Base-by-base conservation (phyloP, 1,139 yeast species). In the Blastobotrys apis region DNA sequence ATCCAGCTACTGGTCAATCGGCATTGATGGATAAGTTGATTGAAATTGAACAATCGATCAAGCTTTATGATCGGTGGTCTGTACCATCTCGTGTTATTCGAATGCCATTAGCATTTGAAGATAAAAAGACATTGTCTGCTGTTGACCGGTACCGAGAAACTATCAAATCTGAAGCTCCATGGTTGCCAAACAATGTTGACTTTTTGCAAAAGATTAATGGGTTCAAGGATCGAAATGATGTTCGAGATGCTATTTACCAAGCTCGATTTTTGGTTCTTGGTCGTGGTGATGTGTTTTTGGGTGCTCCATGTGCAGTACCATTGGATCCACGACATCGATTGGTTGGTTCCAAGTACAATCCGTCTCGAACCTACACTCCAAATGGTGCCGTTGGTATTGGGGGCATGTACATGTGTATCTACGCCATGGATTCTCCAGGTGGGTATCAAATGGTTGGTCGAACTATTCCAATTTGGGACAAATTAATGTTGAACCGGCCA, bases 281-380 rank as follows among this genome's bases (percentile, higher is more conserved):
- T 44, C 78, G 90, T 50, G 98, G 98, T 60, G 98, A 92, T 67
- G 98, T 92, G 32, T 92, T 88, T 70, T 74, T 92, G 56, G 97
- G 97, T 37, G 96, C 97, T 1, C 97, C 97, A 37, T 90, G 97
- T 74, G 97, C 97, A 1, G 95, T 90, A 52, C 97, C 98, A 32
- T 76, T 92, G 57, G 97, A 92, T 64, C 97, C 98, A 48, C 81
- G 97, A 59, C 97, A 90, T 57, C 78, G 97, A 61, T 75, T 87
- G 50, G 71, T 90, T 50, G 97, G 97, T 43, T 78, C 96, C 33
- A 92, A 92, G 67, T 92, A 92, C 68, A 92, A 92, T 60, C 98
- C 98, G 23, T 85, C 96, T 15, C 80, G 98, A 72, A 87, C 97
- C 1, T 87, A 75, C 70, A 92, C 98, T 3, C 96, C 97, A 35